Conservation (phyloP, 768 basidiomycete genomes). For the Leccinum incarnatum region DNA sequence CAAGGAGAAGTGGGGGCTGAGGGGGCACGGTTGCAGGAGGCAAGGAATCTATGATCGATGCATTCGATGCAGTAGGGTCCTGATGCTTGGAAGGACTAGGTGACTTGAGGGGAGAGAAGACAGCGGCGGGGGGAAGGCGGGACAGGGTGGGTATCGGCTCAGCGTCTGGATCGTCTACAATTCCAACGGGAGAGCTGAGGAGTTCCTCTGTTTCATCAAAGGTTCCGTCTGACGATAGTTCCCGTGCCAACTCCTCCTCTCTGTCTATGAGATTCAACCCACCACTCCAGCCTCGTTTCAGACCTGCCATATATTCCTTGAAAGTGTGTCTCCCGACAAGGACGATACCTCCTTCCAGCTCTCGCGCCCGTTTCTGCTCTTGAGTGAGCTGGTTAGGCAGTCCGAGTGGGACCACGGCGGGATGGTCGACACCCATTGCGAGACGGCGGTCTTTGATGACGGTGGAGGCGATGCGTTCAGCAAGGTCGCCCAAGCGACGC, state of each 20-base stretch:
- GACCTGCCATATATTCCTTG: slow-evolving; percentile 92
- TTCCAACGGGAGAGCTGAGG: slow-evolving; percentile 22
- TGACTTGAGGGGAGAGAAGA: slow-evolving; percentile 34
- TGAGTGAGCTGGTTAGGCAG: slow-evolving; percentile 54
- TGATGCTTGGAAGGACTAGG: slow-evolving; percentile 19
- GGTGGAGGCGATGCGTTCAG: slow-evolving; percentile 70
- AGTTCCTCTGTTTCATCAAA: slow-evolving; percentile 67
- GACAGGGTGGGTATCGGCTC: slow-evolving; percentile 44
- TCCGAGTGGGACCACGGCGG: slow-evolving; percentile 39
- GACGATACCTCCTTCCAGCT: slow-evolving; percentile 80
- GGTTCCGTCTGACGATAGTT: slow-evolving; percentile 66
- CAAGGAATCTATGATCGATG: slow-evolving; percentile 36
- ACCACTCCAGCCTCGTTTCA: slow-evolving; percentile 82
- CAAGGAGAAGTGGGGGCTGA: slow-evolving; percentile 76
- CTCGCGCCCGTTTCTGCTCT: slow-evolving; percentile 51
- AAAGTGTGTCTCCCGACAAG: slow-evolving; percentile 86
- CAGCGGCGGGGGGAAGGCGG: slow-evolving; percentile 32
- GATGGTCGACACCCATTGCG: slow-evolving; percentile 59
- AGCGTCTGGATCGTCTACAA: slow-evolving; percentile 29
- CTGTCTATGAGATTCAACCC: slow-evolving; percentile 62
- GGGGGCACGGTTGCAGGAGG: slow-evolving; percentile 61
- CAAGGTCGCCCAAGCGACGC: slow-evolving; percentile 82
- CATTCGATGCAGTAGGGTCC: slow-evolving; percentile 14
- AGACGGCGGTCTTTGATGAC: slow-evolving; percentile 68
- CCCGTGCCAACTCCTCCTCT: slow-evolving; percentile 67